phyloP scores from a whole-genome alignment of 2,329 filamentous ascomycete genomes.

The Xylaria sp. region DNA sequence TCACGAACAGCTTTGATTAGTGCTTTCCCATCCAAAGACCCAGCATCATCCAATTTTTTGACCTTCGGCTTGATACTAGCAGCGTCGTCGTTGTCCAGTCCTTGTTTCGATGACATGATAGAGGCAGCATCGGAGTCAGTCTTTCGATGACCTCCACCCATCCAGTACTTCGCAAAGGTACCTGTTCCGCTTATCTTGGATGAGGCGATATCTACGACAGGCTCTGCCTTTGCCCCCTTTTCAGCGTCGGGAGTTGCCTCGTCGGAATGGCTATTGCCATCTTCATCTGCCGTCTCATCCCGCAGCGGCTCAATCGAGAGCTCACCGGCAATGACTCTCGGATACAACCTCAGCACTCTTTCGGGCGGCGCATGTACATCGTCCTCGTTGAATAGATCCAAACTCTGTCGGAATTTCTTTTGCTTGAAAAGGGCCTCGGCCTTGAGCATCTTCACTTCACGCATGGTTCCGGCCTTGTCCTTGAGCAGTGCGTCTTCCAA shows the following conservation, averaged over 20 bases:
- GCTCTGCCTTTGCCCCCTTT: slow-evolving; percentile 27
- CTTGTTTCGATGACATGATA: slow-evolving; percentile 53
- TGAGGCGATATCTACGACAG: slow-evolving; percentile 26
- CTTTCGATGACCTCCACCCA: slow-evolving; percentile 39
- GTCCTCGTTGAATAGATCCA: slow-evolving; percentile 81
- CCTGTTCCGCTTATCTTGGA: slow-evolving; percentile 34
- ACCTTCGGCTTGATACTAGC: slow-evolving; percentile 45
- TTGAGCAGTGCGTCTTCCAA: slow-evolving; percentile 85
- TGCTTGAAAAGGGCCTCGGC: slow-evolving; percentile 78
- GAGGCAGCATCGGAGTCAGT: slow-evolving; percentile 52
- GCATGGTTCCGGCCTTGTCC: slow-evolving; percentile 73
- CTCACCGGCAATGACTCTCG: slow-evolving; percentile 75
- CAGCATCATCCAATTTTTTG: slow-evolving; percentile 44
- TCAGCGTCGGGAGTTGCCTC: slow-evolving; percentile 32
- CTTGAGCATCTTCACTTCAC: slow-evolving; percentile 87
- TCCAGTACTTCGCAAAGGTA: slow-evolving; percentile 51
- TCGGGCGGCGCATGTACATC: slow-evolving; percentile 87
- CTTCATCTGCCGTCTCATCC: slow-evolving; percentile 45
- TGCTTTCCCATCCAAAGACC: slow-evolving; percentile 69
- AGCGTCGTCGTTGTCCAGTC: slow-evolving; percentile 47
- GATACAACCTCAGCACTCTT: slow-evolving; percentile 79
- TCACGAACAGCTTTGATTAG: slow-evolving; percentile 75
- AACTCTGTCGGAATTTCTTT: slow-evolving; percentile 75
- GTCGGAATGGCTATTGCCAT: slow-evolving; percentile 37
- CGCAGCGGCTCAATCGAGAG: slow-evolving; percentile 53